phyloP scores from a whole-genome alignment of 208 protist genomes.

The Novymonas esmeraldas region DNA sequence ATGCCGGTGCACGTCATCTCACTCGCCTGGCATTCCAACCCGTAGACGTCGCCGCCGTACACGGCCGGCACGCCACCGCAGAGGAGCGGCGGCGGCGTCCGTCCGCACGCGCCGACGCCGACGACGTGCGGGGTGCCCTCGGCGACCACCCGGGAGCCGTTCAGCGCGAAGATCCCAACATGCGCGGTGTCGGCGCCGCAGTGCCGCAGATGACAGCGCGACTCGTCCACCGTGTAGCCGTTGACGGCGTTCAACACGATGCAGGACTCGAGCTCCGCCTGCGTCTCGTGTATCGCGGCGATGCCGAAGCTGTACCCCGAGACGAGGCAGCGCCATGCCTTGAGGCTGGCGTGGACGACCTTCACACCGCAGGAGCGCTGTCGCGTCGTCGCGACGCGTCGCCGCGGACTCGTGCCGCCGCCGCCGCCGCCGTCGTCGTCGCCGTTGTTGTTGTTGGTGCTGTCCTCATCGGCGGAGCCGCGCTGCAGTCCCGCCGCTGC shows the following conservation, averaged over 20 bases:
- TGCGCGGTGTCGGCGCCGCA: constrained; percentile 67
- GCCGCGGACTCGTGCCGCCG: background rate
- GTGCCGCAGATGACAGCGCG: constrained; percentile 37
- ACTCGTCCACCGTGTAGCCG: constrained; percentile 71
- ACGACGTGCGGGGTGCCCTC: constrained; percentile 44
- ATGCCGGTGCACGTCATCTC: constrained; percentile 48
- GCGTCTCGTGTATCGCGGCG: constrained; percentile 48
- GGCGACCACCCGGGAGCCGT: constrained; percentile 35
- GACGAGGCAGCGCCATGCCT: constrained; percentile 45
- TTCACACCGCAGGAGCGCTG: constrained; percentile 57
- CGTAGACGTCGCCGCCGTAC: constrained; percentile 52
- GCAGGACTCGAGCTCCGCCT: constrained; percentile 44
- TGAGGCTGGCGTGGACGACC: constrained; percentile 40
- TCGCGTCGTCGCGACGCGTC: constrained; percentile 1
- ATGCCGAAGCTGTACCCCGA: constrained; percentile 67
- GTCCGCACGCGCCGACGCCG: constrained; percentile 27
- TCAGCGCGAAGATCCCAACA: constrained; percentile 66
- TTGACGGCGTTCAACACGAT: constrained; percentile 60
- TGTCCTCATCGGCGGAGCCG: background rate
- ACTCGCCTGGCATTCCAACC: constrained; percentile 61
- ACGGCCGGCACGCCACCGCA: constrained; percentile 49
- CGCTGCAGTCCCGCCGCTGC: background rate
- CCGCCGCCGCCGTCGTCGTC: background rate
- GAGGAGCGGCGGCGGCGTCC: constrained; percentile 35
- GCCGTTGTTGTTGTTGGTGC: background rate